phyloP scores from a whole-genome alignment of 306 rosid species.

The Begonia masoniana region DNA sequence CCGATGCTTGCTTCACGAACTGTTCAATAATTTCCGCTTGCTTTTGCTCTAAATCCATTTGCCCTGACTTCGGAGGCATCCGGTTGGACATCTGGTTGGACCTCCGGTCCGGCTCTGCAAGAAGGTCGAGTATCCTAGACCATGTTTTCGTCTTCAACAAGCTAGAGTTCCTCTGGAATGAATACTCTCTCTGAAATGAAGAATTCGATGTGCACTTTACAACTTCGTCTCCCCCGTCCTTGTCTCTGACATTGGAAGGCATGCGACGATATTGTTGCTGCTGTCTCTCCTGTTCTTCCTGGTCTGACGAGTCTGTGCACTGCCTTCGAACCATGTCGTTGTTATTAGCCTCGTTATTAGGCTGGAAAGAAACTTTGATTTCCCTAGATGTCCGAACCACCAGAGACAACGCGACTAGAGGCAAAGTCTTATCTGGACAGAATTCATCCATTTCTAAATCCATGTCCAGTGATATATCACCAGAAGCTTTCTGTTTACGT shows the following conservation, averaged over 20 bases:
- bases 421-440: slow-evolving; percentile 14
- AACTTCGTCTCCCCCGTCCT: slow-evolving; percentile 28
- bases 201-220: slow-evolving; percentile 62
- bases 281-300: slow-evolving; percentile 17
- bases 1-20: too few species aligned
- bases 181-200: slow-evolving; percentile 35
- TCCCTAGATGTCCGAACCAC: slow-evolving; percentile 27
- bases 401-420: slow-evolving; percentile 49
- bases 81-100: too few species aligned
- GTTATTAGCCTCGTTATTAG: slow-evolving; percentile 5
- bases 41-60: too few species aligned
- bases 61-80: slow-evolving; percentile 41
- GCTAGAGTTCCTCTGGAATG: slow-evolving; percentile 33
- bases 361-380: slow-evolving; percentile 49
- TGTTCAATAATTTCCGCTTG: too few species aligned
- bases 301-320: slow-evolving; percentile 18
- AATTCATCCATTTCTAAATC: slow-evolving; percentile 94
- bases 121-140: slow-evolving; percentile 81
- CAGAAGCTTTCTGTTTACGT: slow-evolving; percentile 63
- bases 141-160: slow-evolving; percentile 39
- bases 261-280: slow-evolving; percentile 19
- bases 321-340: slow-evolving; percentile 38
- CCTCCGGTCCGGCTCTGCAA: slow-evolving; percentile 28
- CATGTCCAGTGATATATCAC: slow-evolving; percentile 66
- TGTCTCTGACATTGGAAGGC: slow-evolving; percentile 3